Conservation (phyloP, 768 basidiomycete genomes). For the Serpula lacrymans region DNA sequence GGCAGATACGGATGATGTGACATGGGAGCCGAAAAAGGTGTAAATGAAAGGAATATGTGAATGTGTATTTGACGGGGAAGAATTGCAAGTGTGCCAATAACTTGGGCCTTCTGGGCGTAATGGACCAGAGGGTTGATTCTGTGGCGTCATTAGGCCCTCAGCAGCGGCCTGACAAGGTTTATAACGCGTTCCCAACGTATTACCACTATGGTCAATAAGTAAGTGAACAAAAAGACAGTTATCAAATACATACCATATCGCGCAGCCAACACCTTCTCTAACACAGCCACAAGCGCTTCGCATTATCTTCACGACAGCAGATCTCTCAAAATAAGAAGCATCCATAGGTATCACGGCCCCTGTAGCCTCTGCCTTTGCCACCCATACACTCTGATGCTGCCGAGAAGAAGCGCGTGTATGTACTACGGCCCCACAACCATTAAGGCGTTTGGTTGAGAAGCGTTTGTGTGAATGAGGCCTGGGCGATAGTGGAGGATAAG, state of each 20-base stretch:
- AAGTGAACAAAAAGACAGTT: constrained; percentile 5
- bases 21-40: constrained; percentile 46
- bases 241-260: constrained; percentile 42
- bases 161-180: constrained; percentile 57
- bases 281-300: constrained; percentile 62
- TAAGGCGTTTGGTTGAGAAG: constrained; percentile 30
- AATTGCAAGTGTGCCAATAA: constrained; percentile 35
- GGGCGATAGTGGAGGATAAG: constrained; percentile 24
- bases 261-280: constrained; percentile 66
- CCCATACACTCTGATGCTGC: constrained; percentile 53
- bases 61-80: constrained; percentile 9
- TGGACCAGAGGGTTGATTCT: constrained; percentile 12
- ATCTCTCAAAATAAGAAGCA: constrained; percentile 53
- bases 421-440: constrained; percentile 63
- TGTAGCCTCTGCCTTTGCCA: constrained; percentile 51
- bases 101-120: constrained; percentile 39
- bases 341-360: constrained; percentile 54
- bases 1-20: constrained; percentile 32
- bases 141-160: constrained; percentile 36
- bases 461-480: constrained; percentile 12
- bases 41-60: constrained; percentile 30
- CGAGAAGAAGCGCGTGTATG: constrained; percentile 54
- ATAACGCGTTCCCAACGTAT: constrained; percentile 60
- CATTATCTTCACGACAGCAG: constrained; percentile 45
- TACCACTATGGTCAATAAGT: constrained; percentile 45